A percentile compares a stretch with the other conserved stretches of the same genome.
Conservation (phyloP, 352 stramenopile species). For the Phytophthora melonis region DNA sequence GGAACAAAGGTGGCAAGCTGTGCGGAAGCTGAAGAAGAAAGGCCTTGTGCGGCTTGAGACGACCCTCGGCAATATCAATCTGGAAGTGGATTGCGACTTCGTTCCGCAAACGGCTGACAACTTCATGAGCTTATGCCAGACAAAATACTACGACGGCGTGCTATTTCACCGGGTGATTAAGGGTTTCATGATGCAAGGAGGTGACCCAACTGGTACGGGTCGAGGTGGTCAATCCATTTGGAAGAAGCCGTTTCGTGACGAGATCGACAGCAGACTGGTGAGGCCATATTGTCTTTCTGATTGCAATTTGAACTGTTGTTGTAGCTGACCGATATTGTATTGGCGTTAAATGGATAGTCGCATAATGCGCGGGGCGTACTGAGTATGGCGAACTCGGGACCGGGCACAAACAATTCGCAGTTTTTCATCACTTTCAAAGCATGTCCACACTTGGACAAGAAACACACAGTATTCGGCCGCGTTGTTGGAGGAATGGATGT, state of each 20-base stretch:
- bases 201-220: slow-evolving; percentile 95
- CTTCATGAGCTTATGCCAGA: slow-evolving; percentile 95
- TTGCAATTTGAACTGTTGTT: not conserved
- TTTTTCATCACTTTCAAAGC: slow-evolving; percentile 99
- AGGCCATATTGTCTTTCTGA: slow-evolving; percentile 5
- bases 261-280: slow-evolving; percentile 97
- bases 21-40: slow-evolving; percentile 96
- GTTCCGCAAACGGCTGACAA: slow-evolving; percentile 96
- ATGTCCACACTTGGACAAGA: slow-evolving; percentile 97
- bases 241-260: slow-evolving; percentile 95
- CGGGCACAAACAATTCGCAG: slow-evolving; percentile 97
- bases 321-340: slow-evolving; percentile 9
- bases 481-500: slow-evolving; percentile 94
- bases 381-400: slow-evolving; percentile 85
- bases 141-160: slow-evolving; percentile 94
- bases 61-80: slow-evolving; percentile 94
- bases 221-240: slow-evolving; percentile 95
- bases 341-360: slow-evolving; percentile 40
- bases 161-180: slow-evolving; percentile 97
- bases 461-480: slow-evolving; percentile 97
- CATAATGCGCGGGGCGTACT: slow-evolving; percentile 84
- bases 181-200: slow-evolving; percentile 97
- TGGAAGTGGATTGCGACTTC: slow-evolving; percentile 98
- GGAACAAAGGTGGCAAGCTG: slow-evolving; percentile 85
- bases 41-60: slow-evolving; percentile 97